Evolutionary conservation across 768 basidiomycete species (phyloP), one percentile per base, ranked within the genome.

Genomic region (Mycena kentingensis): DNA sequence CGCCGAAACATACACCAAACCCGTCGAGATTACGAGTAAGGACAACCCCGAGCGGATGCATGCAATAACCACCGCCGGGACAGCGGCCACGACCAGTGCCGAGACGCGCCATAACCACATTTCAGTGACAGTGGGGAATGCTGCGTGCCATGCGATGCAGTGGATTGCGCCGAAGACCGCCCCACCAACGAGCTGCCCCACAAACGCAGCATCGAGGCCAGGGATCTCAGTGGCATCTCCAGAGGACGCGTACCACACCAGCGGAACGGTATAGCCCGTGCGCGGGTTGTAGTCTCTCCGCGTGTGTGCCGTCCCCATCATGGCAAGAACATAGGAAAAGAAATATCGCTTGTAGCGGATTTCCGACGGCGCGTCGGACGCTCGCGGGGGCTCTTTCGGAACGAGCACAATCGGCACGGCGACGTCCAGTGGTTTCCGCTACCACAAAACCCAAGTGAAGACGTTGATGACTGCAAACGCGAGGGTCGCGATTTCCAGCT

Each of bases 361-460:
- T 48, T 8, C 24, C 15, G 42, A 26, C 42, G 31, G 16, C 31
- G n/a, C 16, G 31, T 8, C 5, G 19, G 25, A 26, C 32, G 13
- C 22, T 26, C 5, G 6, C 32, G 8, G 46, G 16, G 29, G 18
- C 19, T 5, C n/a, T 15, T 5, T 22, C n/a, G 41, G 41, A 2
- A 32, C 49, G 13, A 62, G 24, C 3, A 41, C 43, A 27, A 71
- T 55, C 3, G 61, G 66, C 7, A 52, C 53, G 8, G 54, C 56
- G 0, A 75, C 67, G 47, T 70, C 67, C 11, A 68, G 61, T 2
- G 74, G 75, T 57, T 77, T 77, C 25, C 65, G 31, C 73, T 70
- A 75, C 74, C 75, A 75, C 1, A 70, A 41, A 1, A 46, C 28
- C 52, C 72, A 74, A 12, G 61, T 67, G 10, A 64, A 51, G 12